Conservation (phyloP, 768 basidiomycete species). For the Agaricus subrufescens region DNA sequence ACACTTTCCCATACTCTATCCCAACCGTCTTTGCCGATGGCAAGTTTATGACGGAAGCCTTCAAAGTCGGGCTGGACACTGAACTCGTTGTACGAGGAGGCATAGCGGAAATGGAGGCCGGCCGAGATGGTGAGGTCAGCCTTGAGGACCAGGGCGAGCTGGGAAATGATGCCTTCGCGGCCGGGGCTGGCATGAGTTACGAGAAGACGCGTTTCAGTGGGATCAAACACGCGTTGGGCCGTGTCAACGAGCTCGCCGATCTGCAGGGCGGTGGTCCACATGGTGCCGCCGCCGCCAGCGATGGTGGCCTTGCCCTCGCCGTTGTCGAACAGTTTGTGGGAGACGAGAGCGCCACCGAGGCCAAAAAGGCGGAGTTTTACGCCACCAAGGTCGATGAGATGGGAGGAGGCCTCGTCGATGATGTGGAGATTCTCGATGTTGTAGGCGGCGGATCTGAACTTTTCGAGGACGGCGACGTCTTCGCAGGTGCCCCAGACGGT, state of each 20-base stretch:
- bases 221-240: conserved; percentile 89
- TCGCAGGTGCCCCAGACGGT: conserved; percentile 98
- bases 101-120: conserved; percentile 96
- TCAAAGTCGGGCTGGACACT: conserved; percentile 89
- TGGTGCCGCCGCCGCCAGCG: conserved; percentile 95
- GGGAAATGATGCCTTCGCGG: conserved; percentile 87
- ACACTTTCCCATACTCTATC: conserved; percentile 95
- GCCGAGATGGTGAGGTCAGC: conserved; percentile 93
- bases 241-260: conserved; percentile 98
- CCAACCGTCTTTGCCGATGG: conserved; percentile 74
- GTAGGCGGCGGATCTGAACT: conserved; percentile 81
- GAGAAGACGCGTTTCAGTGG: conserved; percentile 89
- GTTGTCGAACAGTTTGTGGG: conserved; percentile 93
- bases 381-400: conserved; percentile 87
- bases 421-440: conserved; percentile 86
- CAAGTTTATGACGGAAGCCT: conserved; percentile 77
- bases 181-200: conserved; percentile 91
- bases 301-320: conserved; percentile 95
- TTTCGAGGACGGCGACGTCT: conserved; percentile 90
- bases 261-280: conserved; percentile 98
- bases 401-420: conserved; percentile 94
- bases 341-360: conserved; percentile 90
- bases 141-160: conserved; percentile 86
- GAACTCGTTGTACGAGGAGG: conserved; percentile 95
- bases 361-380: conserved; percentile 93